A percentile compares a stretch with the other conserved stretches of the same genome.
These are phyloP conservation scores for Sanghuangporus baumii DNA, from an alignment of 1,284 basidiomycete species.

Conservation along the genomic window DNA sequence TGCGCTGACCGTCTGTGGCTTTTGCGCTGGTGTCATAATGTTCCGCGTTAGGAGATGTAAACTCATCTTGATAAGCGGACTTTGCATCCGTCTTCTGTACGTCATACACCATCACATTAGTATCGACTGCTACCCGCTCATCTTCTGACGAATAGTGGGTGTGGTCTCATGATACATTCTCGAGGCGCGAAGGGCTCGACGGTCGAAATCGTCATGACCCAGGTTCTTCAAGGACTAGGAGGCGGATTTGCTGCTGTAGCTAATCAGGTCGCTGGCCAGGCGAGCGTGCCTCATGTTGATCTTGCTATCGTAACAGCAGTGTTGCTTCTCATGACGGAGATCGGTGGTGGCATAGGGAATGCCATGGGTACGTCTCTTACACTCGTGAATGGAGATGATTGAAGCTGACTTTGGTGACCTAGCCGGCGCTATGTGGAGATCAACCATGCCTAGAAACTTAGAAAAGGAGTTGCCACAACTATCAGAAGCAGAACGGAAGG, in stretches of 20 bases:
- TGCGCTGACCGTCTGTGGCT: constrained; percentile 60
- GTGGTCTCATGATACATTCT: constrained; percentile 69
- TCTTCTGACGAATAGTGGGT: constrained; percentile 38
- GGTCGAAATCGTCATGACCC: constrained; percentile 60
- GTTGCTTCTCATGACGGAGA: constrained; percentile 74
- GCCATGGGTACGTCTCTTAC: constrained; percentile 43
- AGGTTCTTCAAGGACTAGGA: constrained; percentile 73
- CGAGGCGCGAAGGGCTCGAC: constrained; percentile 56
- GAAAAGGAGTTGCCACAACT: constrained; percentile 45
- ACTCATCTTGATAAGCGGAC: constrained; percentile 57
- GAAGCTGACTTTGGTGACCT: not conserved
- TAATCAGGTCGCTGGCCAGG: constrained; percentile 74
- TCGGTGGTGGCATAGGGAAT: constrained; percentile 69
- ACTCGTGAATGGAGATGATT: no score
- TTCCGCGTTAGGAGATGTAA: constrained; percentile 51
- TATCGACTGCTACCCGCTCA: not conserved
- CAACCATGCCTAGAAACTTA: constrained; percentile 55
- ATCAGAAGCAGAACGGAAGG: constrained; percentile 29
- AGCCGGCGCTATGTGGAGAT: constrained; percentile 58
- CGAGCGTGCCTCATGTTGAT: constrained; percentile 68
- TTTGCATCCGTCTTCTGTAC: constrained; percentile 56
- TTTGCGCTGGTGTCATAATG: constrained; percentile 54
- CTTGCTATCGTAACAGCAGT: constrained; percentile 81
- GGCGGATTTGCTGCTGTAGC: constrained; percentile 73
- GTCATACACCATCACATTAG: constrained; percentile 7